Evolutionary conservation across 129 eudicot species (phyloP), one percentile per base, ranked within the genome.

Genomic region (Apium graveolens): DNA sequence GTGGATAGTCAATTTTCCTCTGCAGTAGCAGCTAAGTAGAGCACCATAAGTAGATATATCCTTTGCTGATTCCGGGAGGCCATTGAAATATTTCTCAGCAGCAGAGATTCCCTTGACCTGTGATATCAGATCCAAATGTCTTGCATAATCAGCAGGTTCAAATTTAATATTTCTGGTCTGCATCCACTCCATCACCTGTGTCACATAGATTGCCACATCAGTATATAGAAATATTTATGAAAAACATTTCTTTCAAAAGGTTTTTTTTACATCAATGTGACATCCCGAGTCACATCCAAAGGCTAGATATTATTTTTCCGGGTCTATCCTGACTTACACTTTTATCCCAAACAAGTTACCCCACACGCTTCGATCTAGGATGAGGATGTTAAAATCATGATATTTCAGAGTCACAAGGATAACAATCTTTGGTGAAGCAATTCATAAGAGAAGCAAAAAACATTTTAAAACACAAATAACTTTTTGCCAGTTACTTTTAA

Each of bases 171-270:
- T 82, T 60, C 90, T 80, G 34, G 46, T 77, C 49, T 89, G 89
- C 97, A 93, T 91, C 98, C 98, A 93, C 78, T 93, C 93, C 88
- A 94, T 86, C 79, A 93, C 86, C 98, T 93, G 83, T 39, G 78
- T 48, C 16, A 80, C 57, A 9, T 31, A 41, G 76, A 37, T 71
- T 11, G 31, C 14, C 24, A 24, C 45, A 35, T 70, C 45, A 70
- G 37, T 57, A 26, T n/a, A 57, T 24, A 55, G 11, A n/a, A n/a
- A 55, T 55, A 24, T 24, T 24, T 24, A 55, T 24, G 7, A 17
- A 4, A 38, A 38, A 38, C 41, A 38, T 16, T 48, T 16, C 2
- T 6, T 2, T 21, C 8, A n/a, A 57, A 32, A 16, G 4, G 32
- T 8, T 20, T 2, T n/a, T n/a, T n/a, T 10, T 57, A 57, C 66